Conservation (phyloP, 2,329 filamentous ascomycete species). For the Ophiosphaerella korrae region DNA sequence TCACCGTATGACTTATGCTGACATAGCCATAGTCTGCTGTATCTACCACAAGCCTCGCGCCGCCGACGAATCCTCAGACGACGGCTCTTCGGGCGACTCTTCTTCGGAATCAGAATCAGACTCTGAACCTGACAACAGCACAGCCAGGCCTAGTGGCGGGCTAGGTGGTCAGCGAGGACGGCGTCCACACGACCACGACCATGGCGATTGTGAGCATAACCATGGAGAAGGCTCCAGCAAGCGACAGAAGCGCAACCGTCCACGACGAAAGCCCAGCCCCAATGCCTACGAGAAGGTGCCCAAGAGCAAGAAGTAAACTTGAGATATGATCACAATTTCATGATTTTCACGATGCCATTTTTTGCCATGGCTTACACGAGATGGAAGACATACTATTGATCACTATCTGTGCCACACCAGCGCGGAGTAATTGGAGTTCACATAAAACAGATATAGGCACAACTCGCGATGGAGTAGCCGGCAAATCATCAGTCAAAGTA, state of each 20-base stretch:
- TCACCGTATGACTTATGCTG: not conserved
- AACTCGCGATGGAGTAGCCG: slow-evolving; percentile 16
- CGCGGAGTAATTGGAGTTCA: slow-evolving; percentile 13
- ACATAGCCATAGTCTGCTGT: slow-evolving; percentile 76
- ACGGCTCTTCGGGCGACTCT: slow-evolving; percentile 64
- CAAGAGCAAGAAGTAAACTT: slow-evolving; percentile 49
- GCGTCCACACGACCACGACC: slow-evolving; percentile 33
- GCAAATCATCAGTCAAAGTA: not conserved
- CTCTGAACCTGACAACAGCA: slow-evolving; percentile 59
- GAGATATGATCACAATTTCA: not conserved
- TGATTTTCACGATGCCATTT: slow-evolving; percentile 1
- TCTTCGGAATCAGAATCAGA: slow-evolving; percentile 61
- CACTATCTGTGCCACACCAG: slow-evolving; percentile 1
- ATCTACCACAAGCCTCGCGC: slow-evolving; percentile 88
- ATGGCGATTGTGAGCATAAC: slow-evolving; percentile 44
- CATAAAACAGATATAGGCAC: slow-evolving; percentile 12
- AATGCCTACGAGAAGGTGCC: slow-evolving; percentile 84
- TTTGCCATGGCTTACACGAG: slow-evolving; percentile 10
- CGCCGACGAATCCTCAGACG: slow-evolving; percentile 74
- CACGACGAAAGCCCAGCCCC: slow-evolving; percentile 65
- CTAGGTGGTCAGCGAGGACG: slow-evolving; percentile 30
- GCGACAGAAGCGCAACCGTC: slow-evolving; percentile 48
- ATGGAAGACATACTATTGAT: slow-evolving; percentile 11
- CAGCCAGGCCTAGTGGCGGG: slow-evolving; percentile 47
- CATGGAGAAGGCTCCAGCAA: slow-evolving; percentile 48